These are phyloP conservation scores for Aspergillus coremiiformis DNA, from an alignment of 495 filamentous ascomycete species.

Conservation along the genomic window DNA sequence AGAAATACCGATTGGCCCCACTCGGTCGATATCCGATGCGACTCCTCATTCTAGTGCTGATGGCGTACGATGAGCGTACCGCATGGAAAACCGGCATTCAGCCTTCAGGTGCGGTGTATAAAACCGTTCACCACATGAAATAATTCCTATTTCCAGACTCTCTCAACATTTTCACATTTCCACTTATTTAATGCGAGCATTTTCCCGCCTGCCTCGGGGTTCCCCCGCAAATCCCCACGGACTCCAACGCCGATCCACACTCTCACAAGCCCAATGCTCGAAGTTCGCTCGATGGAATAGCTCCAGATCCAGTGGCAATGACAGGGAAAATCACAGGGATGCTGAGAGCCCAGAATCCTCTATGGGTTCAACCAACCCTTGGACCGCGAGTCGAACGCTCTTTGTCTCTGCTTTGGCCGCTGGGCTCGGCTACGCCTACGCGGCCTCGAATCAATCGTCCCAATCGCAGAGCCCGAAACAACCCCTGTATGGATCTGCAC, in stretches of 20 bases:
- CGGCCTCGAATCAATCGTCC: constrained; percentile 15
- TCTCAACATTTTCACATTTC: not conserved
- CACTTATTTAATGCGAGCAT: constrained; percentile 18
- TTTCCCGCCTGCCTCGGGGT: constrained; percentile 19
- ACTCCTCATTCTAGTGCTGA: constrained; percentile 15
- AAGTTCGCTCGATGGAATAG: constrained; percentile 17
- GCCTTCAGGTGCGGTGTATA: not conserved
- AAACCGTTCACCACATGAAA: not conserved
- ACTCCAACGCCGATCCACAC: constrained; percentile 17
- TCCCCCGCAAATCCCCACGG: constrained; percentile 26
- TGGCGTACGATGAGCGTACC: constrained; percentile 12
- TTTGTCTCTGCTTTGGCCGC: constrained; percentile 30
- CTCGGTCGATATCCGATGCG: constrained; percentile 30
- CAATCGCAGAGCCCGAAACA: constrained; percentile 8
- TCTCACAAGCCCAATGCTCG: constrained; percentile 7
- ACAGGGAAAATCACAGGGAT: constrained; percentile 2
- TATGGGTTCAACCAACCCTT: constrained; percentile 14
- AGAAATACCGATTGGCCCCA: not conserved
- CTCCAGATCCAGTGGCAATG: constrained; percentile 9
- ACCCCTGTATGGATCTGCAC: constrained; percentile 34
- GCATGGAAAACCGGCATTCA: not conserved
- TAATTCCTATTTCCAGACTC: not conserved
- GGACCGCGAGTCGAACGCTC: constrained; percentile 26
- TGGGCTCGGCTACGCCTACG: constrained; percentile 33
- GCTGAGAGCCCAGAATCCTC: constrained; percentile 15